Base-by-base conservation (phyloP, 192 early-diverging fungal genomes). In the Coemansia furcata region DNA sequence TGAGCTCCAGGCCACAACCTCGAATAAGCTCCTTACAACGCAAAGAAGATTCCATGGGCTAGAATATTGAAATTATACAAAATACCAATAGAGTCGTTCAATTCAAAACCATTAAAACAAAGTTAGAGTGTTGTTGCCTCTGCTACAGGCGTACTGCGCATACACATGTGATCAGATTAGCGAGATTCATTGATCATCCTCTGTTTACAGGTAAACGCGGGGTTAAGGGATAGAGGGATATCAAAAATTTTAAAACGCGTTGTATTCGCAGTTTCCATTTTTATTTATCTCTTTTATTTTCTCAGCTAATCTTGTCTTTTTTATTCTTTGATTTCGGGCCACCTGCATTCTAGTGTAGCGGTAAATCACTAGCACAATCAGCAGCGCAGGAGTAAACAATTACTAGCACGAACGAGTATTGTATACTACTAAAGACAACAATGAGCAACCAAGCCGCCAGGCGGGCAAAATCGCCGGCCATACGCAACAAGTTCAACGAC, bases 391-490 rank as follows among this genome's bases (percentile, higher is more conserved):
- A 29, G 50, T 26, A 52, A 5, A 52, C 50, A 3, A 30, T 52
- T 52, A 26, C 50, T 19, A 52, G 15, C 9, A 30, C 12, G 23
- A n/a, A 1, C 12, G 50, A 14, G 0, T 52, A 30, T 14, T 14
- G 7, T 47, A 17, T 15, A 7, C 4, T 47, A 3, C 1, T 47
- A 55, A 57, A 66, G 55, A 29, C 38, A n/a, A 47, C 33, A 54
- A 76, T 76, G 74, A 76, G 68, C 29, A 71, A 65, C 60, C 74
- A 68, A 26, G 60, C 68, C 29, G n/a, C 50, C 32, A 71, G 65
- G 66, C 64, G 66, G 55, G 46, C 69, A 23, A 77, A 77, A 44
- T 77, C 74, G 65, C 74, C 74, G 26, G 74, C 74, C 9, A 74
- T 35, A 15, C 71, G 71, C 65, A 73, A 67, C 66, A 67, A 66